These are phyloP conservation scores for Filobasidium uniguttulatum DNA, from an alignment of 1,284 basidiomycete species.

Conservation along the genomic window DNA sequence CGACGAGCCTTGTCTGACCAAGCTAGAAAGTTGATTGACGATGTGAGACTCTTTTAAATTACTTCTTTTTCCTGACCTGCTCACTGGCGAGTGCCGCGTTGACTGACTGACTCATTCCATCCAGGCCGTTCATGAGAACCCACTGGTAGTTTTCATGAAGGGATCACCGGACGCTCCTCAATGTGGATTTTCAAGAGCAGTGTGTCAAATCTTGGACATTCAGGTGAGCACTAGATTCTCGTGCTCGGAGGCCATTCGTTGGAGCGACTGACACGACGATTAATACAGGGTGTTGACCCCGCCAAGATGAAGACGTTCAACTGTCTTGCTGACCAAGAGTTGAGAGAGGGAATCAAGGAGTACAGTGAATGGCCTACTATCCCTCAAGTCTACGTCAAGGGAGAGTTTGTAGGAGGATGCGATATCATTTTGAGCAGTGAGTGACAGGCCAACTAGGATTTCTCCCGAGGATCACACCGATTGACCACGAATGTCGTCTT, in stretches of 20 bases:
- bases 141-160: conserved; percentile 90
- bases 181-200: conserved; percentile 85
- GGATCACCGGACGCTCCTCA: conserved; percentile 57
- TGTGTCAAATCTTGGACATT: conserved; percentile 76
- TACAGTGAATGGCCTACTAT: conserved; percentile 98
- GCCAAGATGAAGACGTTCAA: conserved; percentile 79
- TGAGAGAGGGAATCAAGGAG: conserved; percentile 66
- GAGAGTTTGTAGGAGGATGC: conserved; percentile 92
- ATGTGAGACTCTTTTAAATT: conserved; percentile 25
- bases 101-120: background rate
- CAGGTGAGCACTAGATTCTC: conserved; percentile 41
- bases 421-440: conserved; percentile 84
- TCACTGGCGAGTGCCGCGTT: background rate
- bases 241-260: too few relatives aligned
- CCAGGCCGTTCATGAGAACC: conserved; percentile 52
- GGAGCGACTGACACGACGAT: background rate
- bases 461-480: background rate
- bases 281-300: conserved; percentile 53
- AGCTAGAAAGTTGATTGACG: conserved; percentile 40
- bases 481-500: background rate
- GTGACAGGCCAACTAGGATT: conserved; percentile 33
- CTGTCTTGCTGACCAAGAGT: conserved; percentile 71
- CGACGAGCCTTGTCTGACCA: conserved; percentile 37
- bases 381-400: conserved; percentile 86
- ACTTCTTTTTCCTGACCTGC: background rate